Conservation (phyloP, 129 eudicot species). For the Centrapalus pauciflorus region DNA sequence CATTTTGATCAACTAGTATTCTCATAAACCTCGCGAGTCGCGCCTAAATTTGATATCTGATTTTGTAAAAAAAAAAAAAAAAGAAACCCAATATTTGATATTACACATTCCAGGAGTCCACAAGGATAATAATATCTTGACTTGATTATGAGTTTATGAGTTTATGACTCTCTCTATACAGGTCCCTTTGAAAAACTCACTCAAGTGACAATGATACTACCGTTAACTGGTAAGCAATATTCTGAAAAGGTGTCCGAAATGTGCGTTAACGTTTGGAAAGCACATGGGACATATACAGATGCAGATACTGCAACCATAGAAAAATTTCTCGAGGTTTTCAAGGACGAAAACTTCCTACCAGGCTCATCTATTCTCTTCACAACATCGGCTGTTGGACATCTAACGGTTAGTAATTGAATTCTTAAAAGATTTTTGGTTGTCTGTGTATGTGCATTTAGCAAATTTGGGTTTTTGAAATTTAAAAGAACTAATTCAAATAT, state of each 20-base stretch:
- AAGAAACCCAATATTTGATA: too few relatives aligned
- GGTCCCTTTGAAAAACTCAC: slow-evolving; percentile 81
- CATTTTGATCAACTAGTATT: neutral
- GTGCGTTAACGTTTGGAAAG: slow-evolving; percentile 56
- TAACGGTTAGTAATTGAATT: slow-evolving; percentile 50
- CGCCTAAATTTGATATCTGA: too few relatives aligned
- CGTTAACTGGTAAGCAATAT: slow-evolving; percentile 76
- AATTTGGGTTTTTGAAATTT: neutral
- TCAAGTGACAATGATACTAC: slow-evolving; percentile 65
- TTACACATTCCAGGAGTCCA: too few relatives aligned
- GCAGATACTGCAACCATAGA: slow-evolving; percentile 58
- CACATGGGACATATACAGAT: slow-evolving; percentile 51
- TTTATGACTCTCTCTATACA: slow-evolving; percentile 4
- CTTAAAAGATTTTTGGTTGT: neutral
- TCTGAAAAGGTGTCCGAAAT: slow-evolving; percentile 83
- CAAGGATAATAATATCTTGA: too few relatives aligned
- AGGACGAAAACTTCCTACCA: slow-evolving; percentile 62
- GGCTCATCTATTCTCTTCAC: slow-evolving; percentile 76
- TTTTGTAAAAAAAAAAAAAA: too few relatives aligned
- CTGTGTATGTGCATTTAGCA: neutral
- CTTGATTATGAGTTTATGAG: too few relatives aligned
- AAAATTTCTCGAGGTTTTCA: slow-evolving; percentile 58
- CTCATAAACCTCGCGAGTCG: neutral
- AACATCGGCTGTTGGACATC: slow-evolving; percentile 46
- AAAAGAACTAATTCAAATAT: neutral